phyloP scores from a whole-genome alignment of 352 stramenopile genomes.

The Globisporangium cederbergense region DNA sequence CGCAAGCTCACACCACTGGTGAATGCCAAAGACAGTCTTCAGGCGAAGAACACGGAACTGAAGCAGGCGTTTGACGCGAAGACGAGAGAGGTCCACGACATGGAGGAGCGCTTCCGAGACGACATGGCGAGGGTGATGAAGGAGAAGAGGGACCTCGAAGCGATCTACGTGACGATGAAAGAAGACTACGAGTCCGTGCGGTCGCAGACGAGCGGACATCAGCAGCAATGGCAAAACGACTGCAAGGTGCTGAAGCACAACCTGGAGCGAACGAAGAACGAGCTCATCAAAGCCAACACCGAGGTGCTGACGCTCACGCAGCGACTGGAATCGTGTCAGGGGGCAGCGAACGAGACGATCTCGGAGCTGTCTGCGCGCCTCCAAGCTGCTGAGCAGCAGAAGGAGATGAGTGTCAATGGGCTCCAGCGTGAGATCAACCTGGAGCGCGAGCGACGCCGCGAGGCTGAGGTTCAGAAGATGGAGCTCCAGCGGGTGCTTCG shows the following conservation, averaged over 20 bases:
- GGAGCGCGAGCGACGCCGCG: conserved; percentile 50
- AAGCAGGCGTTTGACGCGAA: conserved; percentile 57
- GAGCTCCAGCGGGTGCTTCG: conserved; percentile 47
- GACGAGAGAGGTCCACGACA: conserved; percentile 39
- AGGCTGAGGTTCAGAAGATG: conserved; percentile 59
- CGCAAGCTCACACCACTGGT: conserved; percentile 50
- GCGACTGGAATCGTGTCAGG: conserved; percentile 49
- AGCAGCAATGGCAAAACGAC: conserved; percentile 48
- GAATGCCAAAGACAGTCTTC: conserved; percentile 49
- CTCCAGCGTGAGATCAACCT: conserved; percentile 55
- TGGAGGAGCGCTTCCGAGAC: conserved; percentile 47
- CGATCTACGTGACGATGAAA: conserved; percentile 36
- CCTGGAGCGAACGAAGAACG: conserved; percentile 54
- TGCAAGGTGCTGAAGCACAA: conserved; percentile 39
- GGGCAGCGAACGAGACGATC: conserved; percentile 61
- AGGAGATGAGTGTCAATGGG: conserved; percentile 30
- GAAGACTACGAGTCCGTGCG: conserved; percentile 48
- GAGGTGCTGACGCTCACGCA: conserved; percentile 46
- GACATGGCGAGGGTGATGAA: conserved; percentile 40
- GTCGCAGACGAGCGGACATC: conserved; percentile 32
- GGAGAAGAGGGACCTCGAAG: conserved; percentile 61
- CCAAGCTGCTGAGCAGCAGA: conserved; percentile 52
- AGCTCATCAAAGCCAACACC: conserved; percentile 37
- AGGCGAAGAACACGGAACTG: conserved; percentile 48
- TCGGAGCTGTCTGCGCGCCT: conserved; percentile 43